Conservation (phyloP, 768 basidiomycete species). For the Phlebiopsis flavidoalba region DNA sequence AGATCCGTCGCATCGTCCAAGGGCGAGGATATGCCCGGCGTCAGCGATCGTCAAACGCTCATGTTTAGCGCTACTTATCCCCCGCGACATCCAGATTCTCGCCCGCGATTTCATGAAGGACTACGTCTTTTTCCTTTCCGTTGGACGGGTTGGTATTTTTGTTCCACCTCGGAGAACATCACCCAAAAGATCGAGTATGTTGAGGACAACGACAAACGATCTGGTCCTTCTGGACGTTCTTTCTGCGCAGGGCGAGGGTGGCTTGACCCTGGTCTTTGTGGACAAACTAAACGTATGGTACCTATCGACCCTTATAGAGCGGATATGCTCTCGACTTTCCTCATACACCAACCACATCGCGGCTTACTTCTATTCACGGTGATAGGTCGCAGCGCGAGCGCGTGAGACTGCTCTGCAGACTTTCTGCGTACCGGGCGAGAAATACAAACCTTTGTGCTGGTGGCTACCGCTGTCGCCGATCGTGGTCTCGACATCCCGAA, state of each 20-base stretch:
- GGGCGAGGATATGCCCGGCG: constrained; percentile 98
- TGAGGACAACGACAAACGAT: constrained; percentile 95
- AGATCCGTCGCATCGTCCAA: constrained; percentile 96
- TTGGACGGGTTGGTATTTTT: constrained; percentile 98
- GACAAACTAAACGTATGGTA: constrained; percentile 99
- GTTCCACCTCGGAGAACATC: constrained; percentile 98
- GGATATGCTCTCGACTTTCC: constrained; percentile 94
- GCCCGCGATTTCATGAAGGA: constrained; percentile 96
- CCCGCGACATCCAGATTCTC: constrained; percentile 96
- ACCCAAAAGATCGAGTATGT: constrained; percentile 99
- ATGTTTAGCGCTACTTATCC: constrained; percentile 99
- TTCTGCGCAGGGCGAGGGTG: constrained; percentile 63
- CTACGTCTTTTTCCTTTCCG: constrained; percentile 97
- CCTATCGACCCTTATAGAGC: too few species aligned
- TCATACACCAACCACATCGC: constrained; percentile 76
- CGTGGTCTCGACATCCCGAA: constrained; percentile 99
- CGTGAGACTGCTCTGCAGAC: constrained; percentile 94
- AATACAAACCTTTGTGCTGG: constrained; percentile 93
- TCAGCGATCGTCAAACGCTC: constrained; percentile 88
- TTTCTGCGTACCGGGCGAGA: constrained; percentile 92
- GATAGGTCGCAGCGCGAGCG: constrained; percentile 96
- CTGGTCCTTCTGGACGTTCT: constrained; percentile 93
- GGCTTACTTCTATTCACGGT: constrained; percentile 96
- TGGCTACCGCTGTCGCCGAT: constrained; percentile 97
- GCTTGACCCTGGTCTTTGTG: constrained; percentile 93